A percentile compares a stretch with the other conserved stretches of the same genome.
Evolutionary conservation across 768 basidiomycete genomes (phyloP).

Genomic region (Mycena leptocephala): DNA sequence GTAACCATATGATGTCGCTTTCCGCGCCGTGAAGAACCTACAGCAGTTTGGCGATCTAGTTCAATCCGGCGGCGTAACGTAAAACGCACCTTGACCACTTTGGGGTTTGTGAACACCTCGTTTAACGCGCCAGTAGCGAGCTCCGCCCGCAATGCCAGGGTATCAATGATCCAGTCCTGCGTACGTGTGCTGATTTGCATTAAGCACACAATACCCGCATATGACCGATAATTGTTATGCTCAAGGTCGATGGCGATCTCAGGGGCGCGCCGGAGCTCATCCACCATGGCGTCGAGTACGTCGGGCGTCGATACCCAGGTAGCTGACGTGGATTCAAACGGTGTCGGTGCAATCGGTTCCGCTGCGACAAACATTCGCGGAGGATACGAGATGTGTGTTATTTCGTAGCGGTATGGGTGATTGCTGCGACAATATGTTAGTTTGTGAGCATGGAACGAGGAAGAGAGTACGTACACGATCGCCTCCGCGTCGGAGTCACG

Average conservation of each 20-base stretch:
- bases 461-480: slow-evolving; percentile 47
- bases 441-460: neutral
- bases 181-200: slow-evolving; percentile 93
- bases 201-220: slow-evolving; percentile 90
- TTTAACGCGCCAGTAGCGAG: slow-evolving; percentile 74
- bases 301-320: slow-evolving; percentile 77
- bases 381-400: slow-evolving; percentile 82
- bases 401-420: slow-evolving; percentile 93
- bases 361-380: slow-evolving; percentile 72
- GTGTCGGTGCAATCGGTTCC: slow-evolving; percentile 66
- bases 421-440: slow-evolving; percentile 47
- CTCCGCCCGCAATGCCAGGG: slow-evolving; percentile 82
- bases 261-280: slow-evolving; percentile 70
- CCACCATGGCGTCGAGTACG: slow-evolving; percentile 75
- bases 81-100: slow-evolving; percentile 82
- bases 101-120: slow-evolving; percentile 89
- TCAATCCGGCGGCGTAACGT: neutral
- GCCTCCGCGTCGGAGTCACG: slow-evolving; percentile 47
- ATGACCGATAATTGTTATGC: slow-evolving; percentile 92
- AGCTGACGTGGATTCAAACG: slow-evolving; percentile 80
- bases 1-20: slow-evolving; percentile 95
- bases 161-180: slow-evolving; percentile 91
- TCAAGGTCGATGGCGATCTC: slow-evolving; percentile 97
- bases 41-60: neutral
- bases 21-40: slow-evolving; percentile 97